phyloP scores from a whole-genome alignment of 129 eudicot species.

The Centrapalus pauciflorus region DNA sequence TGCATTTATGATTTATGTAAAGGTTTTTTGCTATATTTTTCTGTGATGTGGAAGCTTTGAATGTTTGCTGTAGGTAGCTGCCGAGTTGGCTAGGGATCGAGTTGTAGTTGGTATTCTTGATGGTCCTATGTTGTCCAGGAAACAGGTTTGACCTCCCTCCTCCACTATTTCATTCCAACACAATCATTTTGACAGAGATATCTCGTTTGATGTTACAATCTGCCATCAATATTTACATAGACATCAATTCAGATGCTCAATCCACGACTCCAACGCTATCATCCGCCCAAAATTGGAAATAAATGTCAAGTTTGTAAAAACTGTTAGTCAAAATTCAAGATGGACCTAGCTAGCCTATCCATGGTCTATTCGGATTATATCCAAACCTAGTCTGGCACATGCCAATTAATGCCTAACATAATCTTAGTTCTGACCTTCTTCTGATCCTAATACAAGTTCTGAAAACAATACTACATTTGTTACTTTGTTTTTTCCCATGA shows the following conservation, averaged over 20 bases:
- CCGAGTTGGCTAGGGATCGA: conserved; percentile 67
- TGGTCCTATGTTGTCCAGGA: conserved; percentile 76
- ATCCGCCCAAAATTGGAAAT: not conserved
- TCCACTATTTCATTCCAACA: not conserved
- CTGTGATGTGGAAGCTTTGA: not conserved
- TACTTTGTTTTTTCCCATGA: not conserved
- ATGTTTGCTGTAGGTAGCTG: conserved; percentile 49
- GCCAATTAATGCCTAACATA: not conserved
- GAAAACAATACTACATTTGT: not conserved
- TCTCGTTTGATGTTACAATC: not conserved
- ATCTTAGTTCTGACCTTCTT: not conserved
- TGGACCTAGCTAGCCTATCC: not conserved
- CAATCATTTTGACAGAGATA: not conserved
- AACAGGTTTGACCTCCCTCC: conserved; percentile 42
- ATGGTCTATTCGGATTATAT: not conserved
- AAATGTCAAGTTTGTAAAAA: not conserved
- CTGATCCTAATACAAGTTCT: not conserved
- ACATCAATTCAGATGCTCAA: not conserved
- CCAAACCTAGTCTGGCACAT: not conserved
- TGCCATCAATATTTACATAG: not conserved
- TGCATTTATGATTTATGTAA: not conserved
- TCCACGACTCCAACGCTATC: not conserved
- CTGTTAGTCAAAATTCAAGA: not conserved
- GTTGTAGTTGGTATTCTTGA: conserved; percentile 81
- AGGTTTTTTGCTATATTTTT: not conserved